Evolutionary conservation across 2,329 filamentous ascomycete genomes (phyloP).

Genomic region (Grosmannia serpens): DNA sequence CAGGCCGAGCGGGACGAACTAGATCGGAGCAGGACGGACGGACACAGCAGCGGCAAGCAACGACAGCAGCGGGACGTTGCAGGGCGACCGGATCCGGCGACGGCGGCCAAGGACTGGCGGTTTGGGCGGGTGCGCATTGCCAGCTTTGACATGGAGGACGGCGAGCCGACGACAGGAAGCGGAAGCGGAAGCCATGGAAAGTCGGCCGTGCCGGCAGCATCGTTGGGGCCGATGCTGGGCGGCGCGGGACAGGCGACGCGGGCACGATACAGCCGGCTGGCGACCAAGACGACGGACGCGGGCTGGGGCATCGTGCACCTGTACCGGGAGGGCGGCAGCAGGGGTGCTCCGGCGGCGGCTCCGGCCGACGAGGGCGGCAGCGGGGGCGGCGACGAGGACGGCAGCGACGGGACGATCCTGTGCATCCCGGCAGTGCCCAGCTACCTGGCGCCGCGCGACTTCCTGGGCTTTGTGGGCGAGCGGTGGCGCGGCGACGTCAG

Average conservation of each 20-base stretch:
- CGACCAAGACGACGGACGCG: slow-evolving; percentile 61
- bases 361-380: not conserved
- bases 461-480: slow-evolving; percentile 84
- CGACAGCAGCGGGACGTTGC: too few relatives aligned
- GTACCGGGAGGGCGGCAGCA: slow-evolving; percentile 59
- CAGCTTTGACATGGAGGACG: slow-evolving; percentile 57
- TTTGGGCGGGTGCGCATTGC: slow-evolving; percentile 70
- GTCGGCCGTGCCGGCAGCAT: slow-evolving; percentile 17
- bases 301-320: slow-evolving; percentile 92
- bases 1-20: not conserved
- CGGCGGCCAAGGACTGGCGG: slow-evolving; percentile 59
- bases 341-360: slow-evolving; percentile 9
- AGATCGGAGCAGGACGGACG: not conserved
- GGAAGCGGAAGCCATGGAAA: slow-evolving; percentile 5
- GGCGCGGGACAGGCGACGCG: slow-evolving; percentile 67
- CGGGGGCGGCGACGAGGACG: slow-evolving; percentile 14
- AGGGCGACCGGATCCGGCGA: slow-evolving; percentile 29
- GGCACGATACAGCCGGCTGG: slow-evolving; percentile 62
- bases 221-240: slow-evolving; percentile 41
- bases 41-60: too few relatives aligned
- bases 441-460: slow-evolving; percentile 83
- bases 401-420: slow-evolving; percentile 66
- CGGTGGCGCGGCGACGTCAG: slow-evolving; percentile 76
- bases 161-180: slow-evolving; percentile 9
- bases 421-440: slow-evolving; percentile 92